These are phyloP conservation scores for Protoeuglena noctilucae DNA, from an alignment of 139 green algal genomes.

Conservation along the genomic window DNA sequence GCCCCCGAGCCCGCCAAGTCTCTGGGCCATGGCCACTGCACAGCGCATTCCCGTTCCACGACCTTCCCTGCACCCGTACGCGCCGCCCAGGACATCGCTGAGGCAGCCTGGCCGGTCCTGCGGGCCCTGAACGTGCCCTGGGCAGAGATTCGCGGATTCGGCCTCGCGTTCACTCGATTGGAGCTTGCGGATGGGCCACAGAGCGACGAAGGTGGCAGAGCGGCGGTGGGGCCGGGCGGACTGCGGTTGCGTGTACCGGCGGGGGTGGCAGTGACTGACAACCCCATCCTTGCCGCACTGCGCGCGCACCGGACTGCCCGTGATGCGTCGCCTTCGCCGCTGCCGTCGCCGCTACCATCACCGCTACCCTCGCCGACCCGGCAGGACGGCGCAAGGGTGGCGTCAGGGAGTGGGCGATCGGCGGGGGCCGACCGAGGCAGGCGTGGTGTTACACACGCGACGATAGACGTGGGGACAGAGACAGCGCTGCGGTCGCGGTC, in stretches of 20 bases:
- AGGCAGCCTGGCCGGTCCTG: constrained; percentile 31
- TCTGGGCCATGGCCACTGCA: constrained; percentile 72
- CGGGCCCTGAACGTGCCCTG: constrained; percentile 22
- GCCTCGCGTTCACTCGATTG: constrained; percentile 5
- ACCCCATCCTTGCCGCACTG: neutral
- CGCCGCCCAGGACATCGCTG: constrained; percentile 19
- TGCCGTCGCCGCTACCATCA: too few species aligned
- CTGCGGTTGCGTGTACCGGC: neutral
- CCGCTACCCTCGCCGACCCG: too few species aligned
- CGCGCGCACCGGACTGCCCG: neutral
- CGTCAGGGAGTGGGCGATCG: too few species aligned
- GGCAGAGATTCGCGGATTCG: constrained; percentile 54
- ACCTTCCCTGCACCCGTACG: constrained; percentile 12
- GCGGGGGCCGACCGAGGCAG: too few species aligned
- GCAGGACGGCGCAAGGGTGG: too few species aligned
- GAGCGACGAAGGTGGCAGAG: too few species aligned
- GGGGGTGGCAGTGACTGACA: neutral
- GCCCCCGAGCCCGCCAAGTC: constrained; percentile 50
- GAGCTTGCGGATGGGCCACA: neutral
- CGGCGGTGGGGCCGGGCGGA: neutral
- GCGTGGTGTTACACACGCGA: too few species aligned
- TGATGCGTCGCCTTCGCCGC: too few species aligned
- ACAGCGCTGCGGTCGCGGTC: too few species aligned
- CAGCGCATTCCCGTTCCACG: constrained; percentile 40
- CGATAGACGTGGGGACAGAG: too few species aligned